These are phyloP conservation scores for Paragyromitra xinjiangensis DNA, from an alignment of 495 filamentous ascomycete genomes.

Conservation along the genomic window DNA sequence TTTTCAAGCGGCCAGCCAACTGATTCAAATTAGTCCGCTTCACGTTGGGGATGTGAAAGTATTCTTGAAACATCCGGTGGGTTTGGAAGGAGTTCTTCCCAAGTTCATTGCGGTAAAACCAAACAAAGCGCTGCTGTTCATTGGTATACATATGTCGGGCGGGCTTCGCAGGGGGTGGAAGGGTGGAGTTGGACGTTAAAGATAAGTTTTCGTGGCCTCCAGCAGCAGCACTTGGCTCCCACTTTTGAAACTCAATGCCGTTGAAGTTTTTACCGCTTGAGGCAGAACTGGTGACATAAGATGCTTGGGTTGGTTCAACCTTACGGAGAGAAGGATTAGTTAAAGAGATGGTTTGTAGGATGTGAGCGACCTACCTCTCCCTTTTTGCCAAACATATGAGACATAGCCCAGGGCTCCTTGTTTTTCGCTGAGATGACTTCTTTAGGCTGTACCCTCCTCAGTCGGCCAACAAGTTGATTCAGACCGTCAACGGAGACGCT, in stretches of 20 bases:
- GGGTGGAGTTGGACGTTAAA: background rate
- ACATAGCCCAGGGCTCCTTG: constrained; percentile 8
- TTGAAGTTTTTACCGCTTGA: background rate
- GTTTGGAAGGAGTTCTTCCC: constrained; percentile 3
- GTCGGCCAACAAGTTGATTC: constrained; percentile 16
- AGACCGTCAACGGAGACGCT: background rate
- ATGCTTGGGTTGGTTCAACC: background rate
- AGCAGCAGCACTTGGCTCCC: background rate
- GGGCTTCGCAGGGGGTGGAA: background rate
- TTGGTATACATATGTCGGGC: constrained; percentile 20
- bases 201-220: background rate
- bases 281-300: background rate
- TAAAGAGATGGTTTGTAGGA: background rate
- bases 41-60: constrained; percentile 15
- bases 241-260: background rate
- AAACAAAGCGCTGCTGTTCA: constrained; percentile 39
- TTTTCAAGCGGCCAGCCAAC: constrained; percentile 2
- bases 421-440: constrained; percentile 3
- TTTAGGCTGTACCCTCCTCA: constrained; percentile 8
- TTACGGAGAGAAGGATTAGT: background rate
- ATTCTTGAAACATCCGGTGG: constrained; percentile 20
- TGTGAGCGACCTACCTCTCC: background rate
- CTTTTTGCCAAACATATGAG: background rate
- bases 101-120: constrained; percentile 24
- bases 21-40: constrained; percentile 7